Conservation (phyloP, 2,329 filamentous ascomycete genomes). For the Botryotinia calthae region DNA sequence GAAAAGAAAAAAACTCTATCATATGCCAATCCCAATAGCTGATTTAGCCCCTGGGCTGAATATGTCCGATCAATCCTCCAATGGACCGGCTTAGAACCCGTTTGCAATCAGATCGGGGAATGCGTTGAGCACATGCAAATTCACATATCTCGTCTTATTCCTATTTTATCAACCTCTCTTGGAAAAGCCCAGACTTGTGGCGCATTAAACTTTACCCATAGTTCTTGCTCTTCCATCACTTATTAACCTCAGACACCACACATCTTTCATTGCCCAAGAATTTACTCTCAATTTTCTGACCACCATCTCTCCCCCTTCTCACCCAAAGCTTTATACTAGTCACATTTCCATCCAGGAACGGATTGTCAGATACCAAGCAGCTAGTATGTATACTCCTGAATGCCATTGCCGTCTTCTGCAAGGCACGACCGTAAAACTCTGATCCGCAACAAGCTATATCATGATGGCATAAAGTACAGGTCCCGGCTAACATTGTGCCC, state of each 20-base stretch:
- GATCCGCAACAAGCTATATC: not conserved
- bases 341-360: not conserved
- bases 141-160: slow-evolving; percentile 11
- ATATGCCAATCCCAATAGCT: not conserved
- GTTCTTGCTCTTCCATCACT: slow-evolving; percentile 12
- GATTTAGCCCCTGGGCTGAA: not conserved
- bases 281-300: slow-evolving; percentile 9
- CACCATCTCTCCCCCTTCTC: not conserved
- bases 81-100: not conserved
- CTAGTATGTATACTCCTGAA: slow-evolving; percentile 9
- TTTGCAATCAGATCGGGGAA: slow-evolving; percentile 10
- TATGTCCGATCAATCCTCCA: not conserved
- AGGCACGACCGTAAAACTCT: slow-evolving; percentile 20
- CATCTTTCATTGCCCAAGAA: slow-evolving; percentile 2
- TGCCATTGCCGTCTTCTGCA: slow-evolving; percentile 19
- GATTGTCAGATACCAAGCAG: not conserved
- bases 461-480: not conserved
- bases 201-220: not conserved
- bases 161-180: not conserved
- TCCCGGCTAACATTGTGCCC: not conserved
- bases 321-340: not conserved
- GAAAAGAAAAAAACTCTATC: not conserved
- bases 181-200: not conserved
- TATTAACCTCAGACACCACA: slow-evolving; percentile 6
- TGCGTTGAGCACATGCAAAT: slow-evolving; percentile 14